phyloP scores from a whole-genome alignment of 768 basidiomycete genomes.

The Rhodosporidiobolus odoratus region DNA sequence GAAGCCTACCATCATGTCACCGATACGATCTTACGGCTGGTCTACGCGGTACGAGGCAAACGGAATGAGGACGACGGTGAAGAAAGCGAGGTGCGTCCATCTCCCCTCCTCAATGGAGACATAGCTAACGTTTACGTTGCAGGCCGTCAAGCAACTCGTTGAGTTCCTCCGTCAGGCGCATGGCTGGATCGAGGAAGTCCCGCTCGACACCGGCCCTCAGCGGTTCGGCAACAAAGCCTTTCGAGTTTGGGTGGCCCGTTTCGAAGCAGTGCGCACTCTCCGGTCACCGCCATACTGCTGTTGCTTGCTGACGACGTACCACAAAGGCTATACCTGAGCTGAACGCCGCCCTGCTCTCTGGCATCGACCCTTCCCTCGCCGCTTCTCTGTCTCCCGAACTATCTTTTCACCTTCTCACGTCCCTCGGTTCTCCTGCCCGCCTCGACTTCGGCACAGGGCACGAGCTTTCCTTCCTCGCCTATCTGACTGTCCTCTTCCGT shows the following conservation, averaged over 20 bases:
- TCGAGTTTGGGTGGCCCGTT: constrained; percentile 69
- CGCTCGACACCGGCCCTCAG: constrained; percentile 53
- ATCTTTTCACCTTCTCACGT: constrained; percentile 69
- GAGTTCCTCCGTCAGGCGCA: constrained; percentile 62
- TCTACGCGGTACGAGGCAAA: constrained; percentile 64
- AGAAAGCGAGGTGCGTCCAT: constrained; percentile 56
- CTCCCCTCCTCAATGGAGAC: neutral
- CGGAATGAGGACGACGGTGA: constrained; percentile 59
- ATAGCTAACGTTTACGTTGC: neutral
- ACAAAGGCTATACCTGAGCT: neutral
- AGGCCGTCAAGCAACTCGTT: constrained; percentile 49
- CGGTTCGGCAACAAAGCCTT: constrained; percentile 75
- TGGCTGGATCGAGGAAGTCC: constrained; percentile 73
- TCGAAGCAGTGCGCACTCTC: constrained; percentile 61
- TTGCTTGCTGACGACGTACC: neutral
- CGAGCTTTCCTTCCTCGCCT: constrained; percentile 59
- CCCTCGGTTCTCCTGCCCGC: constrained; percentile 83
- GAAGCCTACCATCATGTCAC: constrained; percentile 55
- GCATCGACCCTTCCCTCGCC: constrained; percentile 44
- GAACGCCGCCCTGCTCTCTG: constrained; percentile 1
- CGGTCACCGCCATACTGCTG: constrained; percentile 41
- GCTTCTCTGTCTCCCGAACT: constrained; percentile 59
- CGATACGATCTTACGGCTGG: constrained; percentile 65
- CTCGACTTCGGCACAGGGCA: constrained; percentile 98
- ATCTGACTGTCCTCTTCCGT: constrained; percentile 44